These are phyloP conservation scores for Nissolia schottii DNA, from an alignment of 306 rosid species.

Conservation along the genomic window DNA sequence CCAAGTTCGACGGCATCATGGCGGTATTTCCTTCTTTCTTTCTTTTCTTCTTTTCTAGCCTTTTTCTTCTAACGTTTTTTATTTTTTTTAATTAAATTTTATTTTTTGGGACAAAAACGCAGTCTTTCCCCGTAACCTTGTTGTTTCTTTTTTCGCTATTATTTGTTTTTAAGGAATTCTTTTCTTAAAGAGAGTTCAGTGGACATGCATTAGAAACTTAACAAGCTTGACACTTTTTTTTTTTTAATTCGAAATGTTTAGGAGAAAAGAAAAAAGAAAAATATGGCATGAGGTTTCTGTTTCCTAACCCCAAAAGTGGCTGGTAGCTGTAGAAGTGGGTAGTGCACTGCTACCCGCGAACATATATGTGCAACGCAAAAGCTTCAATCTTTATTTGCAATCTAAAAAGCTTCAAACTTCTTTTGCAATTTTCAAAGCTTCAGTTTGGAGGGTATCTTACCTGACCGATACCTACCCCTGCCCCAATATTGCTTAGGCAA, in stretches of 20 bases:
- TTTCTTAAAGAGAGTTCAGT: no score
- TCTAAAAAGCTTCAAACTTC: neutral
- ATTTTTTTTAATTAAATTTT: no score
- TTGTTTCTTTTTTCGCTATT: no score
- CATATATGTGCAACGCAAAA: neutral
- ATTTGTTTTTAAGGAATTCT: no score
- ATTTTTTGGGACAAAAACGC: no score
- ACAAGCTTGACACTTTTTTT: no score
- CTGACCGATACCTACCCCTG: neutral
- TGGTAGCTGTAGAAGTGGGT: neutral
- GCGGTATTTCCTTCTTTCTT: constrained; percentile 40
- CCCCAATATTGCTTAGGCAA: neutral
- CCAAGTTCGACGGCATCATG: constrained; percentile 92
- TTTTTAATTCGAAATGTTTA: no score
- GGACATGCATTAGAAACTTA: no score
- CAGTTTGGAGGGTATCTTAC: neutral
- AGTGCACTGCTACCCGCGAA: neutral
- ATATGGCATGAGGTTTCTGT: neutral
- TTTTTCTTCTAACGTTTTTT: neutral
- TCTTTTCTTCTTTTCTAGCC: neutral
- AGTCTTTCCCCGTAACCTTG: no score
- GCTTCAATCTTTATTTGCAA: neutral
- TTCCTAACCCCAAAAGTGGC: neutral
- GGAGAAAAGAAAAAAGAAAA: no score
- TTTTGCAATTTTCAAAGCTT: neutral